Percentiles rank a stretch among this genome's conserved stretches.
These are phyloP conservation scores for Silene latifolia DNA, from an alignment of 148 eudicot species.

Conservation along the genomic window DNA sequence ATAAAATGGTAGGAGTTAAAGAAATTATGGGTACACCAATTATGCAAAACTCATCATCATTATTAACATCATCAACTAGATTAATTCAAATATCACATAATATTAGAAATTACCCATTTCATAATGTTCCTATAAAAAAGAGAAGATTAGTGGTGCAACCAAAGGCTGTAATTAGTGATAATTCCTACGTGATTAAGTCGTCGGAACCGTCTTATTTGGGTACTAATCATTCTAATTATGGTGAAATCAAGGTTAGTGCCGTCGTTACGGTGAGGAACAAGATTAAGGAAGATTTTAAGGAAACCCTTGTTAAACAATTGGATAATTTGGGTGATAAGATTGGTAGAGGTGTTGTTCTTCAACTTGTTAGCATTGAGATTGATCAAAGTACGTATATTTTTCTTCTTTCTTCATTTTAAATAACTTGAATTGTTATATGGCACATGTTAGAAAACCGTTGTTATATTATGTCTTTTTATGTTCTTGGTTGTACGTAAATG, in stretches of 20 bases:
- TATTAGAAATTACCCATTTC: constrained; percentile 12
- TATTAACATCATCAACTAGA: constrained; percentile 27
- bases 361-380: constrained; percentile 62
- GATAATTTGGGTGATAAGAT: constrained; percentile 60
- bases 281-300: constrained; percentile 74
- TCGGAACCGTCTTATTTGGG: constrained; percentile 20
- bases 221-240: constrained; percentile 25
- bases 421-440: too few relatives aligned
- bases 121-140: background rate
- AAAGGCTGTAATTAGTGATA: constrained; percentile 64
- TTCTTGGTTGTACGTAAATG: too few relatives aligned
- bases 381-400: constrained; percentile 56
- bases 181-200: constrained; percentile 31
- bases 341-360: constrained; percentile 73
- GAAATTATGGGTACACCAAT: constrained; percentile 17
- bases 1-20: background rate
- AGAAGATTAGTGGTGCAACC: constrained; percentile 20
- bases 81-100: constrained; percentile 9
- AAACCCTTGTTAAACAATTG: constrained; percentile 44
- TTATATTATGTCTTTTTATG: too few relatives aligned
- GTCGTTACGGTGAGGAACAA: constrained; percentile 83
- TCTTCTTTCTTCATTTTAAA: too few relatives aligned
- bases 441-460: too few relatives aligned
- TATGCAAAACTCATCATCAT: constrained; percentile 24
- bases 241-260: constrained; percentile 64